Conservation (phyloP, 202 grass and related monocot genomes). For the Schoenoplectus triqueter region DNA sequence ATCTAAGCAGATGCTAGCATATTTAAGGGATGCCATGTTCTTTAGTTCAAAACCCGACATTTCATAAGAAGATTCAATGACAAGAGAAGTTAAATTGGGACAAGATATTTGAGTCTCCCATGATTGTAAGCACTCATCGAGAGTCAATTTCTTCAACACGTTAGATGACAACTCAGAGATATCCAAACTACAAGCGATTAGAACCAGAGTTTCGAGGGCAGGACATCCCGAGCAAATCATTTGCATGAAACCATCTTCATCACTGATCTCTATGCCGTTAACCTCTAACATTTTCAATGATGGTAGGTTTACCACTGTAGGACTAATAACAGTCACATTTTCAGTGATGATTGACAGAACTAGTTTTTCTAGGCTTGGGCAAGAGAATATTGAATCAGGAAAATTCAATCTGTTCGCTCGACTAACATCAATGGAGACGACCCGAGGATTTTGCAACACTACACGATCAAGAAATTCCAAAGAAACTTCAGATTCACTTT, state of each 20-base stretch:
- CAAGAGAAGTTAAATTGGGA: background rate
- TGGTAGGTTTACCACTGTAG: background rate
- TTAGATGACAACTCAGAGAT: conserved; percentile 10
- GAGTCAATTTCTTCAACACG: background rate
- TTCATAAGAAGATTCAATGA: background rate
- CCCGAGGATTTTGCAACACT: background rate
- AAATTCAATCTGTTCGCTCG: background rate
- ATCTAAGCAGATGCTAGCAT: background rate
- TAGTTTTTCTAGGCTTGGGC: background rate
- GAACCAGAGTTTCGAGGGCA: background rate
- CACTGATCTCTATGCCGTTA: background rate
- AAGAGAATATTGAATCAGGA: conserved; percentile 21
- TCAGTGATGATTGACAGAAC: background rate
- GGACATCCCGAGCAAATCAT: background rate
- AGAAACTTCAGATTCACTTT: background rate
- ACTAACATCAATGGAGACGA: background rate
- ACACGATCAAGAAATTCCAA: background rate
- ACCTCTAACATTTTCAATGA: background rate
- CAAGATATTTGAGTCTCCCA: background rate
- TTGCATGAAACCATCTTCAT: background rate
- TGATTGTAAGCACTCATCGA: background rate
- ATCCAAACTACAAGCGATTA: background rate
- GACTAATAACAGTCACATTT: background rate
- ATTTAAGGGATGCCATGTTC: background rate
- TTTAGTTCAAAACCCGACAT: background rate